These are phyloP conservation scores for Plasmodium coatneyi DNA, from an alignment of 169 alveolate species.

Conservation along the genomic window DNA sequence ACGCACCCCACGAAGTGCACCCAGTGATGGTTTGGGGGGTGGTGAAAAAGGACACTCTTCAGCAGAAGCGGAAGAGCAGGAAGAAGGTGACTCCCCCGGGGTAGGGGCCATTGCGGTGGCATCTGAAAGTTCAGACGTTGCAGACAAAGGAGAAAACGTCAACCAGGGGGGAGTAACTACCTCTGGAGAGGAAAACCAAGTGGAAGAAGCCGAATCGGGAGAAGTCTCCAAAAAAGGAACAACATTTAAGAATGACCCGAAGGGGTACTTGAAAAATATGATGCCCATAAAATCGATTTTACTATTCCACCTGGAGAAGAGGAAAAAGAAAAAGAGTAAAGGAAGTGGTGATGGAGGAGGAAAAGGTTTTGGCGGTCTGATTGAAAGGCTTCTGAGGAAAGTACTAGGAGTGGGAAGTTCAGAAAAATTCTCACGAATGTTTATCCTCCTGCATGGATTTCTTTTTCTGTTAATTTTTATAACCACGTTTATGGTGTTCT, in stretches of 20 bases:
- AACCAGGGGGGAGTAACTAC: background rate
- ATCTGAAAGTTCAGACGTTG: background rate
- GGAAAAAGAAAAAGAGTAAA: constrained; percentile 14
- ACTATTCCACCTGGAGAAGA: constrained; percentile 33
- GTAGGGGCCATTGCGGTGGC: background rate
- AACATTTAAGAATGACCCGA: background rate
- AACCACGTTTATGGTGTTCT: constrained; percentile 7
- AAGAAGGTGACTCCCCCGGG: background rate
- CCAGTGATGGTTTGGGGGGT: background rate
- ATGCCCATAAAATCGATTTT: constrained; percentile 57
- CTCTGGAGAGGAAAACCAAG: background rate
- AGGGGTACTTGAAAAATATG: background rate
- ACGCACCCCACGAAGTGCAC: background rate
- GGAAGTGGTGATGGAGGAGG: background rate
- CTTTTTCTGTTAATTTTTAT: constrained; percentile 8
- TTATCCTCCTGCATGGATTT: background rate
- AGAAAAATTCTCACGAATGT: background rate
- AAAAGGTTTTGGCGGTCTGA: background rate
- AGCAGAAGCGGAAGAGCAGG: background rate
- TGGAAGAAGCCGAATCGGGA: background rate
- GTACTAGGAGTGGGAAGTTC: background rate
- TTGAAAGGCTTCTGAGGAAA: background rate
- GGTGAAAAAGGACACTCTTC: background rate
- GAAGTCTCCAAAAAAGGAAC: background rate
- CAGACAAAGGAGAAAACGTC: background rate